Evolutionary conservation across 2,329 filamentous ascomycete species (phyloP), one percentile per base, ranked within the genome.

Genomic region (Ascocoryne sarcoides): DNA sequence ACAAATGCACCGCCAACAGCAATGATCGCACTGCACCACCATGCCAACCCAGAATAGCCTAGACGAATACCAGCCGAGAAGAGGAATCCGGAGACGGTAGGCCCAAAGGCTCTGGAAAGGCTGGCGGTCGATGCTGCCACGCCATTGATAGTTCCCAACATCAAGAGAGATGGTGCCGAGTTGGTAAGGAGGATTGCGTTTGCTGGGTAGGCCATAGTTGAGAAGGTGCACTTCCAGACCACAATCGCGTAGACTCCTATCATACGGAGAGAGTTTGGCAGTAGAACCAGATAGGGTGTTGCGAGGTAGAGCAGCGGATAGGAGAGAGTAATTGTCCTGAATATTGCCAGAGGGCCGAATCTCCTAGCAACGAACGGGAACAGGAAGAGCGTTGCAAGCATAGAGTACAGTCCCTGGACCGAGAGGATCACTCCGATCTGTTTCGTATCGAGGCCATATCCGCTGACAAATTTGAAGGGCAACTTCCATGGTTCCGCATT

Each of bases 141-240:
- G 14, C 92, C 92, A 55, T 96, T 96, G 61, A 98, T 83, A 0
- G 84, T 89, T 2, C 92, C 92, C 2, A 96, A 76, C 1, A 93
- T 84, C 36, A 85, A 75, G 41, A 83, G 82, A 5, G 82, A 89
- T 0, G 88, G 86, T 0, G 89, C 84, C 12, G 87, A 82, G 61
- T 96, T 94, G 44, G 87, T 84, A 20, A 95, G 74, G 42, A 98
- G 76, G 43, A 96, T 93, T 9, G 83, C 82, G 51, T 89, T 88
- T 54, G 84, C 85, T 9, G 92, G 92, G 62, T 95, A 96, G 0
- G 89, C 82, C 63, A 95, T 80, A 33, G 87, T 89, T 53, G 90
- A 80, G 54, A 92, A 88, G 0, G 87, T 93, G 59, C 93, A 94
- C 64, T 95, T 96, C 80, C 84, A 87, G 50, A 94, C 73, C 9